Evolutionary conservation across 225 moss, liverwort and hornwort genomes (phyloP).

Genomic region (Polytrichum commune): DNA sequence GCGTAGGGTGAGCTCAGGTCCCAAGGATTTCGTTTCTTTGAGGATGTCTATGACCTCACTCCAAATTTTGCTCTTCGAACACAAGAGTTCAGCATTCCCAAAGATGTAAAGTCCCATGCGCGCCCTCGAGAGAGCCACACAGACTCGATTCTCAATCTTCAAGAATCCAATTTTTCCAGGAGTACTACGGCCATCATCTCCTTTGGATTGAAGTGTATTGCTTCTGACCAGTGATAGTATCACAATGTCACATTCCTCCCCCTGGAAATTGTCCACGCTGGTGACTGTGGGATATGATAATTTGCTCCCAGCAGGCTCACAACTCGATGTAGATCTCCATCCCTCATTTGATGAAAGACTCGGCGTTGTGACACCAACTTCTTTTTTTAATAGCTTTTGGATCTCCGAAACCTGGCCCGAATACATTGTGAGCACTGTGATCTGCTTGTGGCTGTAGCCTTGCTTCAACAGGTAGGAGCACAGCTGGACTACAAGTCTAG

Average conservation of each 20-base stretch:
- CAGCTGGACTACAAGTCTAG: constrained; percentile 42
- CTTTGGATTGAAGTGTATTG: constrained; percentile 17
- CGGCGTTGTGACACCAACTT: neutral
- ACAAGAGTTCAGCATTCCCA: constrained; percentile 45
- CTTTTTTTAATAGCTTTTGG: constrained; percentile 10
- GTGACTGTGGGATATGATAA: constrained; percentile 25
- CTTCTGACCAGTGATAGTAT: constrained; percentile 50
- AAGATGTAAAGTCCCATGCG: constrained; percentile 52
- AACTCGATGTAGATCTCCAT: neutral
- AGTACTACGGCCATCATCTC: neutral
- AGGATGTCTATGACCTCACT: constrained; percentile 17
- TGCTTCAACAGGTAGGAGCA: constrained; percentile 48
- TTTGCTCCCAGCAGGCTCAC: neutral
- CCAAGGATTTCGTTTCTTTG: constrained; percentile 20
- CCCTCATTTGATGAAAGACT: neutral
- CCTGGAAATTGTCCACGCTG: constrained; percentile 52
- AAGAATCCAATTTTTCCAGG: constrained; percentile 47
- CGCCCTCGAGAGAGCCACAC: constrained; percentile 51
- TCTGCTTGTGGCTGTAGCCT: constrained; percentile 27
- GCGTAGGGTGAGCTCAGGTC: constrained; percentile 21
- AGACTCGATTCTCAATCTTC: constrained; percentile 28
- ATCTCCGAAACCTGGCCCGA: constrained; percentile 31
- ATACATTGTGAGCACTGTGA: constrained; percentile 44
- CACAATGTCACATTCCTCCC: constrained; percentile 49
- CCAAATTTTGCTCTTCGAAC: constrained; percentile 30